phyloP scores from a whole-genome alignment of 2,329 filamentous ascomycete genomes.

The Chaetomium sp. region DNA sequence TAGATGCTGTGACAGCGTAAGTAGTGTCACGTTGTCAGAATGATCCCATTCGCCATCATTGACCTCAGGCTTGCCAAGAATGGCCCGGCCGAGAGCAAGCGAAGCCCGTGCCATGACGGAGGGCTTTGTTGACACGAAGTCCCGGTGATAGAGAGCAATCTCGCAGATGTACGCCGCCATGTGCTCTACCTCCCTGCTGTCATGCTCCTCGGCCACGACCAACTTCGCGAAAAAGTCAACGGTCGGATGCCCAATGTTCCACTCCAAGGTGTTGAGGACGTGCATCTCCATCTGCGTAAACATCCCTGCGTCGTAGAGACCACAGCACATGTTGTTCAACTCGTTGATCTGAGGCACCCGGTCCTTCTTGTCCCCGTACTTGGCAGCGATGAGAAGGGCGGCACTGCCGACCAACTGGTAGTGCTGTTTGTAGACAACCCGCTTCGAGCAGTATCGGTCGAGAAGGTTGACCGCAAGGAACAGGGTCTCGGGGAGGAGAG shows the following conservation, averaged over 20 bases:
- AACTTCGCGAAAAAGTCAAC: conserved; percentile 90
- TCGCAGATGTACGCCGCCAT: conserved; percentile 93
- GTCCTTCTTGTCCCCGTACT: conserved; percentile 98
- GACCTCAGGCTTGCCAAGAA: conserved; percentile 72
- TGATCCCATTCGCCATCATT: conserved; percentile 71
- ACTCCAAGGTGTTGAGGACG: conserved; percentile 92
- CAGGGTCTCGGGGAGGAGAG: conserved; percentile 86
- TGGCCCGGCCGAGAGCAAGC: conserved; percentile 77
- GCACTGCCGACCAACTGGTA: conserved; percentile 97
- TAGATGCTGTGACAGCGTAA: conserved; percentile 53
- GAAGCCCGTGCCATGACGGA: conserved; percentile 87
- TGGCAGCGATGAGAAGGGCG: conserved; percentile 90
- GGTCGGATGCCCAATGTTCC: conserved; percentile 92
- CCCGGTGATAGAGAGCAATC: conserved; percentile 91
- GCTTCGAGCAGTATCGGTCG: conserved; percentile 94
- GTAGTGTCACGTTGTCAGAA: conserved; percentile 60
- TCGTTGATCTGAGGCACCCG: conserved; percentile 96
- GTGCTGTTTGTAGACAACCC: conserved; percentile 98
- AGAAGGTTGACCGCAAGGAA: conserved; percentile 95
- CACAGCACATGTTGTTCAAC: conserved; percentile 98
- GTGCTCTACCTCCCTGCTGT: conserved; percentile 83
- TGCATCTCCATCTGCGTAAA: conserved; percentile 99
- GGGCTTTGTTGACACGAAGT: conserved; percentile 88
- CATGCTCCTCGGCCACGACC: conserved; percentile 70
- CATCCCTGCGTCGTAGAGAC: conserved; percentile 97